Evolutionary conservation across 441 rosid species (phyloP).

Genomic region (Erodium texanum): DNA sequence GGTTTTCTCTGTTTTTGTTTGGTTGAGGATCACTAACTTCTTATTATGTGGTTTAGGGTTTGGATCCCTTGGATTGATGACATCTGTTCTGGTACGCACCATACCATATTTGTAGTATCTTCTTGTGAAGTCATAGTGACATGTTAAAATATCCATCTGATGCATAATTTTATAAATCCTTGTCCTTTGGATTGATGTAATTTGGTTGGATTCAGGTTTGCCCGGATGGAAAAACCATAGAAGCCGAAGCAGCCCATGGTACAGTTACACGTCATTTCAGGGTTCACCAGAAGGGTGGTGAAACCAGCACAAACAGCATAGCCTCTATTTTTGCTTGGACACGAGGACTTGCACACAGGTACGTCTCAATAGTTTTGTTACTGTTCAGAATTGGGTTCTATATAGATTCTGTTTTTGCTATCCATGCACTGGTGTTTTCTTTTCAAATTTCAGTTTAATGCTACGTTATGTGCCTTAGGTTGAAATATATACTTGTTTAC

Average conservation of each 20-base stretch:
- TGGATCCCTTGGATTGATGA: slow-evolving; percentile 95
- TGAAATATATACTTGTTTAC: background rate
- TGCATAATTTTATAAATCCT: background rate
- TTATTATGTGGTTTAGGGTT: slow-evolving; percentile 42
- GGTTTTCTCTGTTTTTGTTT: background rate
- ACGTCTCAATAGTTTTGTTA: slow-evolving; percentile 3
- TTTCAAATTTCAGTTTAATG: background rate
- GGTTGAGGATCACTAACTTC: slow-evolving; percentile 5
- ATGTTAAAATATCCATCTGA: background rate
- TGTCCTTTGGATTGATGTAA: background rate
- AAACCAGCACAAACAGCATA: slow-evolving; percentile 94
- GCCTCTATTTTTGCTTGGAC: slow-evolving; percentile 98
- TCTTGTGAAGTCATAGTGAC: background rate
- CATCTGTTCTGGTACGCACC: slow-evolving; percentile 68
- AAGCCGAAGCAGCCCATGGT: slow-evolving; percentile 95
- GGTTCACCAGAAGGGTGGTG: slow-evolving; percentile 85
- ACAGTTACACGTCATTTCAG: slow-evolving; percentile 89
- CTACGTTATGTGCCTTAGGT: background rate
- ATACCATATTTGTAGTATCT: background rate
- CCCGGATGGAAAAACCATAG: slow-evolving; percentile 84
- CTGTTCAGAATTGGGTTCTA: no score
- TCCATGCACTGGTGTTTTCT: background rate
- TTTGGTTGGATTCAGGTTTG: slow-evolving; percentile 48
- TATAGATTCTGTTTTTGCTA: no score
- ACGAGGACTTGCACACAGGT: slow-evolving; percentile 87